Evolutionary conservation across 768 basidiomycete genomes (phyloP), one percentile per base, ranked within the genome.

Genomic region (Cystobasidiopsis lactophilus): DNA sequence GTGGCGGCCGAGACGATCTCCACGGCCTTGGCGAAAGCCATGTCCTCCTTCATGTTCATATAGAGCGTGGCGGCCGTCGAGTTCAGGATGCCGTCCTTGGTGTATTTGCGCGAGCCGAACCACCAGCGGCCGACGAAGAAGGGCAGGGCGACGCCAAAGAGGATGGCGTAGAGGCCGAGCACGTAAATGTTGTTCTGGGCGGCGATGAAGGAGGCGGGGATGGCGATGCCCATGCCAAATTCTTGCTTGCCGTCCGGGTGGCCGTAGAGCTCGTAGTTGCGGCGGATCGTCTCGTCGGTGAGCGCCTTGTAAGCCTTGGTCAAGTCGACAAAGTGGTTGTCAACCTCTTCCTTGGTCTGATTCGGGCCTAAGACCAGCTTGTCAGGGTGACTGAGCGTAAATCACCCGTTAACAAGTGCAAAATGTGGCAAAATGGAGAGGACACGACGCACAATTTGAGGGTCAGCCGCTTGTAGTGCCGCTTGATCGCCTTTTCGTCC

Each of bases 241-340:
- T 85, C 82, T 64, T 95, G 86, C n/a, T 85, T 80, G 5, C 93
- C 93, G 65, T 98, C 93, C 0, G 93, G 93, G 63, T 98, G 81
- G 2, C 88, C 86, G 58, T 82, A 95, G 35, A 78, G 71, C 59
- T 82, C 77, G 70, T 78, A 78, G 66, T 98, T 98, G 62, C 80
- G 77, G 39, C 88, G 82, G 51, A 86, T 86, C 4, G 75, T 79
- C 63, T 85, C 84, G 67, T 98, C 88, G 0, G 89, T 95, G 24
- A 98, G 69, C 77, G 91, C 69, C 72, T 98, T 98, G 70, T 98
- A 98, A 3, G 93, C 93, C 66, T 96, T 98, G 7, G 93, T 96
- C 37, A 98, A 71, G 21, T 84, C 76, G 21, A 96, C 84, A 66
- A 93, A 98, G 54, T 77, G 77, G 50, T 78, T 73, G 59, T 82